A percentile compares a stretch with the other conserved stretches of the same genome.
Conservation (phyloP, 352 stramenopile species). For the Globisporangium polare region DNA sequence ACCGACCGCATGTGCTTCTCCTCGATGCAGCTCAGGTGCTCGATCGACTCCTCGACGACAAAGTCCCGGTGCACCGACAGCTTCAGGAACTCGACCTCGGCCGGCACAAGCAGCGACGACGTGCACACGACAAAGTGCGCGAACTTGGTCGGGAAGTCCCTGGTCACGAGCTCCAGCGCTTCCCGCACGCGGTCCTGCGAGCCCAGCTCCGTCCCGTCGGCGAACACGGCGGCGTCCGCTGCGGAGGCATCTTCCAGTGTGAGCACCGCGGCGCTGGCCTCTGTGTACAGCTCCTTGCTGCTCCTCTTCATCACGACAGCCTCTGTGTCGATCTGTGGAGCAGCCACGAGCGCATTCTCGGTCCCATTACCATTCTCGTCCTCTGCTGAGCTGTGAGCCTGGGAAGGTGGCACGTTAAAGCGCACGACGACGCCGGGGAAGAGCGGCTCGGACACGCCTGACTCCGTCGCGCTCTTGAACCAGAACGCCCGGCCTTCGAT, state of each 20-base stretch:
- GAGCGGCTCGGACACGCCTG: not conserved
- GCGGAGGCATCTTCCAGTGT: not conserved
- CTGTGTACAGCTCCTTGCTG: not conserved
- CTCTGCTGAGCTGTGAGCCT: not conserved
- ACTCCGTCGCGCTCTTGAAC: conserved; percentile 1
- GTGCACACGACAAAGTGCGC: conserved; percentile 44
- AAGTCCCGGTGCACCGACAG: conserved; percentile 46
- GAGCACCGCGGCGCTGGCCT: not conserved
- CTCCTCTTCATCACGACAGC: conserved; percentile 2
- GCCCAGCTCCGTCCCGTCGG: not conserved
- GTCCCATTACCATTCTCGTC: not conserved
- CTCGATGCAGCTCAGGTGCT: conserved; percentile 56
- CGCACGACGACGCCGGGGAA: conserved; percentile 4
- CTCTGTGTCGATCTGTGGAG: not conserved
- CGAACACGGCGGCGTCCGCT: not conserved
- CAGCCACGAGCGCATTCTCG: not conserved
- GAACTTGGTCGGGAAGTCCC: conserved; percentile 51
- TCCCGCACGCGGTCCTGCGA: conserved; percentile 12
- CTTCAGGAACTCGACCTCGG: conserved; percentile 45
- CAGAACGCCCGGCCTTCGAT: not conserved
- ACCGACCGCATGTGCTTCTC: conserved; percentile 50
- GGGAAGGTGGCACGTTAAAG: not conserved
- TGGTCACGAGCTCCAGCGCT: conserved; percentile 23
- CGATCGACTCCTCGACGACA: conserved; percentile 66
- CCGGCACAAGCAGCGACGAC: conserved; percentile 32